Evolutionary conservation across 345 rosid genomes (phyloP).

Genomic region (Kandelia obovata): DNA sequence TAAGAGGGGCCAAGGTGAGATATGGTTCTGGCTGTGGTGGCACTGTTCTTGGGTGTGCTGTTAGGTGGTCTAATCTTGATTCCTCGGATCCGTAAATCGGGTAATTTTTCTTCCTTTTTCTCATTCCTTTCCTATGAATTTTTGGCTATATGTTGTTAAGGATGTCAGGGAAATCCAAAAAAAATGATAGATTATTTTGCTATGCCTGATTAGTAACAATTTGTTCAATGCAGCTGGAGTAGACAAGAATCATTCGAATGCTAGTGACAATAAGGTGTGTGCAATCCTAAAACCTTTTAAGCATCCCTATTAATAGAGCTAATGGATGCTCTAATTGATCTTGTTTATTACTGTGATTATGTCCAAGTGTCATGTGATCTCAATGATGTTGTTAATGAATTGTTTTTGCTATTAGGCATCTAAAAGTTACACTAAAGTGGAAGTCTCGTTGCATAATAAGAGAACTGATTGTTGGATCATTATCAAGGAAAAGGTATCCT

Average conservation of each 20-base stretch:
- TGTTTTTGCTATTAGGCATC: conserved; percentile 15
- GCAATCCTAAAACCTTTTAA: background rate
- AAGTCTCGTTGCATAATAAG: conserved; percentile 62
- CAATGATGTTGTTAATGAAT: background rate
- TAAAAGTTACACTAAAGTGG: conserved; percentile 33
- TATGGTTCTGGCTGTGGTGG: conserved; percentile 26
- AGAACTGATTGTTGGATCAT: conserved; percentile 91
- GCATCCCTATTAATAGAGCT: background rate
- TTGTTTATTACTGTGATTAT: too few species aligned
- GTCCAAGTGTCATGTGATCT: conserved; percentile 2
- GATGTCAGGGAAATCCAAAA: background rate
- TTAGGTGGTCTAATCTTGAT: conserved; percentile 22
- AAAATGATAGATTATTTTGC: background rate
- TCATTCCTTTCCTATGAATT: background rate
- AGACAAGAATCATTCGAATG: conserved; percentile 8
- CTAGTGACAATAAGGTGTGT: conserved; percentile 13
- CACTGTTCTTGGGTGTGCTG: conserved; percentile 21
- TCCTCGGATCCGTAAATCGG: conserved; percentile 22
- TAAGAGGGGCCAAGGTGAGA: background rate
- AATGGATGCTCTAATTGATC: too few species aligned
- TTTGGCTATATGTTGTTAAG: background rate
- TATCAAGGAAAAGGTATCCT: conserved; percentile 63
- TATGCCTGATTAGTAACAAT: conserved; percentile 7
- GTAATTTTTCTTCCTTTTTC: background rate
- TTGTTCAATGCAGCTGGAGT: conserved; percentile 19